Conservation (phyloP, 2,329 filamentous ascomycete genomes). For the Clarireedia paspali region DNA sequence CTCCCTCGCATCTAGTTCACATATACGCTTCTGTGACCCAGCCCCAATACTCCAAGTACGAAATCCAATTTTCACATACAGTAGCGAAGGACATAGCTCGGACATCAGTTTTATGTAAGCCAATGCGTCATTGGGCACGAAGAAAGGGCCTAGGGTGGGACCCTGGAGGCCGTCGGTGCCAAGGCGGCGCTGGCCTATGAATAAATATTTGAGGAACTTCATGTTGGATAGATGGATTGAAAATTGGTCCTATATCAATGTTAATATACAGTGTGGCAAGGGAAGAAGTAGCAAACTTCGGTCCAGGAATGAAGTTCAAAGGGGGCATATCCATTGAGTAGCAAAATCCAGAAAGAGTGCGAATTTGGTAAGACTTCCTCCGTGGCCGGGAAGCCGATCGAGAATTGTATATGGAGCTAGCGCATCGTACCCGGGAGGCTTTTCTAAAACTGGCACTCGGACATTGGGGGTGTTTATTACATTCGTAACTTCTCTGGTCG, state of each 20-base stretch:
- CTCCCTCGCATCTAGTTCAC: background rate
- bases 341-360: background rate
- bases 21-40: background rate
- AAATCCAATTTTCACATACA: background rate
- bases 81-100: background rate
- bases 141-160: background rate
- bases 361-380: background rate
- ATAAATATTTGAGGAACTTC: background rate
- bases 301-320: background rate
- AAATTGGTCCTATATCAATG: background rate
- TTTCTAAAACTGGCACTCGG: too few relatives aligned
- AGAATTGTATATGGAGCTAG: too few relatives aligned
- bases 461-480: too few relatives aligned
- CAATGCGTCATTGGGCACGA: background rate
- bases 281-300: background rate
- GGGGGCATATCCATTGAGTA: background rate
- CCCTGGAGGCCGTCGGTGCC: background rate
- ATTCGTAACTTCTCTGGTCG: too few relatives aligned
- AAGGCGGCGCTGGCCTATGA: background rate
- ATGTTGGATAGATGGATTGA: background rate
- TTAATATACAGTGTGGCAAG: background rate
- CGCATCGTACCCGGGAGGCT: too few relatives aligned
- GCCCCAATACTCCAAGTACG: background rate
- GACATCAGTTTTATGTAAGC: background rate
- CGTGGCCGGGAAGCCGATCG: too few relatives aligned